Conservation (phyloP, 2,329 filamentous ascomycete species). For the Aspergillus pseudoterreus region DNA sequence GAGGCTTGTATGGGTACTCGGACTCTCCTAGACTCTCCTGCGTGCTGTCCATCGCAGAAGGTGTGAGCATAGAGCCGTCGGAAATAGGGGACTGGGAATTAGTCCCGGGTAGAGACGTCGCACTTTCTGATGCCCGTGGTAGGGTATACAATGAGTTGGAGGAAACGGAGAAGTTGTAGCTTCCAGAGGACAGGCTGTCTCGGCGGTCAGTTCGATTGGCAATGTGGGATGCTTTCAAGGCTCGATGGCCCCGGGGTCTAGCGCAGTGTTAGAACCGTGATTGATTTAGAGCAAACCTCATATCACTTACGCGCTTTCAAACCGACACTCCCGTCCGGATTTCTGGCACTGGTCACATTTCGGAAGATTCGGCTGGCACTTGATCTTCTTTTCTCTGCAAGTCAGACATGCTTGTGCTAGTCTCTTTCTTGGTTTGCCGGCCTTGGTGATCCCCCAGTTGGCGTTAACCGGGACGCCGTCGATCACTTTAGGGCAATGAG, state of each 20-base stretch:
- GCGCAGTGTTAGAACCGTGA: neutral
- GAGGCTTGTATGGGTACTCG: slow-evolving; percentile 22
- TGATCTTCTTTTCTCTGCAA: slow-evolving; percentile 96
- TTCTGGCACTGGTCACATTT: slow-evolving; percentile 91
- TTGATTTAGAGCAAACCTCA: neutral
- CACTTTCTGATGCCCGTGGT: slow-evolving; percentile 27
- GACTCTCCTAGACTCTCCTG: slow-evolving; percentile 24
- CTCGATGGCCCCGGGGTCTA: slow-evolving; percentile 34
- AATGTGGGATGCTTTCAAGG: slow-evolving; percentile 20
- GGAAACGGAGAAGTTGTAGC: slow-evolving; percentile 17
- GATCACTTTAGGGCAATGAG: slow-evolving; percentile 75
- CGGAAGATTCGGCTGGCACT: slow-evolving; percentile 83
- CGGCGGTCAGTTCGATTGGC: slow-evolving; percentile 19
- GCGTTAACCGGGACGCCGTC: slow-evolving; percentile 85
- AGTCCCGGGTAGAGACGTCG: slow-evolving; percentile 28
- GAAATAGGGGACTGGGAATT: slow-evolving; percentile 30
- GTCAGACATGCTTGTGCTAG: slow-evolving; percentile 90
- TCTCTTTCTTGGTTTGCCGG: slow-evolving; percentile 86
- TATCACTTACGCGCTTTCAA: slow-evolving; percentile 73
- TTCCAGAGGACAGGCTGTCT: slow-evolving; percentile 17
- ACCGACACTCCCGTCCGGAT: slow-evolving; percentile 79
- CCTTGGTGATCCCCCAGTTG: slow-evolving; percentile 90
- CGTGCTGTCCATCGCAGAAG: slow-evolving; percentile 22
- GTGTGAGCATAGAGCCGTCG: slow-evolving; percentile 24
- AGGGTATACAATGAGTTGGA: slow-evolving; percentile 27